Evolutionary conservation across 306 rosid genomes (phyloP).

Genomic region (Castanea sativa): DNA sequence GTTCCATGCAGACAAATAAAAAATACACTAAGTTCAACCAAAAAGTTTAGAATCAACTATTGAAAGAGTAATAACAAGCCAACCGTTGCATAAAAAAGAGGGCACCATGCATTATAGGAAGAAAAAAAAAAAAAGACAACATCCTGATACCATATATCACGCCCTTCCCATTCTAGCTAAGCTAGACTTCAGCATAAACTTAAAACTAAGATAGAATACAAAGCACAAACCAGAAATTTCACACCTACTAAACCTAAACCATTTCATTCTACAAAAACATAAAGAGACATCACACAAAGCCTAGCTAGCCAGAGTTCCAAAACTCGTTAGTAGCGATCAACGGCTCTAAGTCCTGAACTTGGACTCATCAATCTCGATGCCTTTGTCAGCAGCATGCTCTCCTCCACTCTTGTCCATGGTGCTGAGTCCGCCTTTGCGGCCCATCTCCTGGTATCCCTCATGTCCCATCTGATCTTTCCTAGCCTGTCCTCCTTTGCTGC

Average conservation of each 20-base stretch:
- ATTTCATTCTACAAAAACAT: no score
- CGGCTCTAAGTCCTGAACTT: slow-evolving; percentile 21
- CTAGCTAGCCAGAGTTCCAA: not conserved
- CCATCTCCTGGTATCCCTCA: slow-evolving; percentile 58
- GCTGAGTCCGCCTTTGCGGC: slow-evolving; percentile 45
- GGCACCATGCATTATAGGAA: no score
- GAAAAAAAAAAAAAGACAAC: no score
- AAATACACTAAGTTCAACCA: no score
- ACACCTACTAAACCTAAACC: not conserved
- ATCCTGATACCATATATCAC: no score
- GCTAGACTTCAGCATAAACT: no score
- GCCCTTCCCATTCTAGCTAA: no score
- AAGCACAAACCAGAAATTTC: not conserved
- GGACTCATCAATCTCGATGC: slow-evolving; percentile 40
- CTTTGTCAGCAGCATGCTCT: slow-evolving; percentile 34
- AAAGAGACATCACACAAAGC: not conserved
- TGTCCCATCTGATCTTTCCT: slow-evolving; percentile 68
- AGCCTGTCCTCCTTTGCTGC: slow-evolving; percentile 49
- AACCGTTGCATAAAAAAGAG: no score
- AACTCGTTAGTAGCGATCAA: not conserved
- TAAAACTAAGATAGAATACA: not conserved
- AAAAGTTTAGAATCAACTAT: no score
- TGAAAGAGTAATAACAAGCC: no score
- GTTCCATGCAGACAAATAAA: no score
- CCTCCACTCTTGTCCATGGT: slow-evolving; percentile 39